Percentiles rank a stretch among this genome's conserved stretches.
These are phyloP conservation scores for Prunus davidiana DNA, from an alignment of 306 rosid species.

Conservation along the genomic window DNA sequence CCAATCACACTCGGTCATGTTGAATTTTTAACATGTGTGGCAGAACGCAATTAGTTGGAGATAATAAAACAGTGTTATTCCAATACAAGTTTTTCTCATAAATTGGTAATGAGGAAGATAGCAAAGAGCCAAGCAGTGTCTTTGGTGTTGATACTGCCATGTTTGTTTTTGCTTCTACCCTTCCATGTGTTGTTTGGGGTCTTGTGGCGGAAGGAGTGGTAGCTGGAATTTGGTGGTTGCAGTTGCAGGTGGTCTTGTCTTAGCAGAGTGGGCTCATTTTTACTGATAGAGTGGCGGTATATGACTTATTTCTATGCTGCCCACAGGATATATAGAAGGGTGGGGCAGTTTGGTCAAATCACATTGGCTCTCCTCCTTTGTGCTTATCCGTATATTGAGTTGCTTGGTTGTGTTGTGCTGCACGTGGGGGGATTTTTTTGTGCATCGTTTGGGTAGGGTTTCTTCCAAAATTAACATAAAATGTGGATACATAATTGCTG, in stretches of 20 bases:
- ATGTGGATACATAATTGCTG: neutral
- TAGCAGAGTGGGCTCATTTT: too few relatives aligned
- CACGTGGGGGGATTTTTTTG: conserved; percentile 10
- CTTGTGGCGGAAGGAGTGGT: neutral
- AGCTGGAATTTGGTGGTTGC: neutral
- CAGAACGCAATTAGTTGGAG: accelerated
- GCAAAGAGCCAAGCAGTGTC: too few relatives aligned
- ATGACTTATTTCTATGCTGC: too few relatives aligned
- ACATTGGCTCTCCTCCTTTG: neutral
- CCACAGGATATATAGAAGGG: neutral
- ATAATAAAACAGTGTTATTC: too few relatives aligned
- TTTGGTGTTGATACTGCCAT: neutral
- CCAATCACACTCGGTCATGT: accelerated
- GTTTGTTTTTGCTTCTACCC: neutral
- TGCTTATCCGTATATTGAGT: conserved; percentile 14
- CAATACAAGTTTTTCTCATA: accelerated
- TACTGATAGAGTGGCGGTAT: too few relatives aligned
- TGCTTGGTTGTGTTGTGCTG: conserved; percentile 1
- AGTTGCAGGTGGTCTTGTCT: too few relatives aligned
- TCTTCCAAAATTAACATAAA: neutral
- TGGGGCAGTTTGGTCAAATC: neutral
- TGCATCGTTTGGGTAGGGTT: neutral
- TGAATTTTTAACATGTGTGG: too few relatives aligned
- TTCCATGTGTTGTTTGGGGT: neutral
- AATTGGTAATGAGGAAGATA: too few relatives aligned